These are phyloP conservation scores for Ogataea nitratoaversa DNA, from an alignment of 805 yeast species.

Conservation along the genomic window DNA sequence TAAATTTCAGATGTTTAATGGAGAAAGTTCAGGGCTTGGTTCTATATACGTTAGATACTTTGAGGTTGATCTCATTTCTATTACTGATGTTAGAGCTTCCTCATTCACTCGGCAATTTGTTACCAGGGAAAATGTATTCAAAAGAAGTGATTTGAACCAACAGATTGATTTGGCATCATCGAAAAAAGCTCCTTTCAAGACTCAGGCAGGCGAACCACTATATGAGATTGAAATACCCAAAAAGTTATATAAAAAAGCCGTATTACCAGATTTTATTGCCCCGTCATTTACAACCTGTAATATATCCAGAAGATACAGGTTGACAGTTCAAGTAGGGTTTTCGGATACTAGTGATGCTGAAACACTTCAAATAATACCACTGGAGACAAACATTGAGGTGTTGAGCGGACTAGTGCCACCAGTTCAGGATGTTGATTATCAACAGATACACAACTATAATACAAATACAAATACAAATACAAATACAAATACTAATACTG, in stretches of 20 bases:
- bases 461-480: neutral
- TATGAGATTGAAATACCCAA: conserved; percentile 45
- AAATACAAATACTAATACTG: neutral
- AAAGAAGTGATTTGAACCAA: conserved; percentile 20
- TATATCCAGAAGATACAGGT: conserved; percentile 40
- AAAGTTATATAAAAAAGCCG: conserved; percentile 35
- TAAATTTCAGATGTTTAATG: conserved; percentile 32
- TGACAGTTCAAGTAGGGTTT: conserved; percentile 33
- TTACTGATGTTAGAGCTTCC: conserved; percentile 27
- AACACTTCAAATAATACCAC: conserved; percentile 7
- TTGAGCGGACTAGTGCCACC: conserved; percentile 22
- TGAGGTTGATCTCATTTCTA: conserved; percentile 27
- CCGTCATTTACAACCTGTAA: conserved; percentile 59
- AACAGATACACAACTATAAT: neutral
- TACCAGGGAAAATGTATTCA: conserved; percentile 17
- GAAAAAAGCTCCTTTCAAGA: conserved; percentile 22
- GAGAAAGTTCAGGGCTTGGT: conserved; percentile 45
- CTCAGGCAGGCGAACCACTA: conserved; percentile 12
- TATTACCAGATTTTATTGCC: conserved; percentile 43
- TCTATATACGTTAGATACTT: conserved; percentile 40
- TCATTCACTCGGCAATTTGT: conserved; percentile 12
- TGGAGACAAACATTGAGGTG: conserved; percentile 16
- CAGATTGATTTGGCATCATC: conserved; percentile 38
- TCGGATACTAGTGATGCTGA: conserved; percentile 10
- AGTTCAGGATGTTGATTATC: conserved; percentile 2